Conservation (phyloP, 441 rosid genomes). For the Theobroma grandiflorum region DNA sequence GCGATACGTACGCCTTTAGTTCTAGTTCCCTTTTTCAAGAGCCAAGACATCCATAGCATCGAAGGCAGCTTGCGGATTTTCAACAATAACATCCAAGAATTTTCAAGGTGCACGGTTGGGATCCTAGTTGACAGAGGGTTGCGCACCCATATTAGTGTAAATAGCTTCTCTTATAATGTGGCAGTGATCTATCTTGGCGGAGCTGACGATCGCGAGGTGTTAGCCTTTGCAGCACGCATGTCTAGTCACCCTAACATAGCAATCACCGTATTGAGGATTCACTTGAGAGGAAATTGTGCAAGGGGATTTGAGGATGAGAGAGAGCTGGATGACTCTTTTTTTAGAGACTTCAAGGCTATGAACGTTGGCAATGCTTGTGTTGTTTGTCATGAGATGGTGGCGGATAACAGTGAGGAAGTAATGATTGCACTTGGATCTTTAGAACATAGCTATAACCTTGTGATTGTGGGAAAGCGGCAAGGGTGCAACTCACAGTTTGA, state of each 20-base stretch:
- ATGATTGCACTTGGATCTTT: slow-evolving; percentile 23
- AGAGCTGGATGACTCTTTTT: slow-evolving; percentile 18
- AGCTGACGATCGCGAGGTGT: slow-evolving; percentile 1
- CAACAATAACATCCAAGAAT: slow-evolving; percentile 10
- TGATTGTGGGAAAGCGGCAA: slow-evolving; percentile 38
- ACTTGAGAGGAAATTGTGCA: not conserved
- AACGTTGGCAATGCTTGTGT: not conserved
- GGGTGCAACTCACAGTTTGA: not conserved
- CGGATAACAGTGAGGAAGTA: slow-evolving; percentile 1
- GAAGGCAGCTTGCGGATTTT: not conserved
- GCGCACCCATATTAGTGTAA: not conserved
- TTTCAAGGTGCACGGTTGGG: slow-evolving; percentile 7
- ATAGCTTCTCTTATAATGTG: not conserved
- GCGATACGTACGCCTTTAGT: not conserved
- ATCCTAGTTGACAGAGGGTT: slow-evolving; percentile 10
- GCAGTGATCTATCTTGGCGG: not conserved
- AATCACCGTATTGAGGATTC: not conserved
- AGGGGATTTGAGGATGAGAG: slow-evolving; percentile 2
- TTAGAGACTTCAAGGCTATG: slow-evolving; percentile 28
- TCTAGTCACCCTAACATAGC: not conserved
- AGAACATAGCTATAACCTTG: slow-evolving; percentile 32
- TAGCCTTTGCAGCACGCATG: not conserved
- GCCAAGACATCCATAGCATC: not conserved
- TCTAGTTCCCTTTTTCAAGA: slow-evolving; percentile 12
- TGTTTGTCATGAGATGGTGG: slow-evolving; percentile 2